Base-by-base conservation (phyloP, 352 stramenopile genomes). In the Globisporangium uncinulatum region DNA sequence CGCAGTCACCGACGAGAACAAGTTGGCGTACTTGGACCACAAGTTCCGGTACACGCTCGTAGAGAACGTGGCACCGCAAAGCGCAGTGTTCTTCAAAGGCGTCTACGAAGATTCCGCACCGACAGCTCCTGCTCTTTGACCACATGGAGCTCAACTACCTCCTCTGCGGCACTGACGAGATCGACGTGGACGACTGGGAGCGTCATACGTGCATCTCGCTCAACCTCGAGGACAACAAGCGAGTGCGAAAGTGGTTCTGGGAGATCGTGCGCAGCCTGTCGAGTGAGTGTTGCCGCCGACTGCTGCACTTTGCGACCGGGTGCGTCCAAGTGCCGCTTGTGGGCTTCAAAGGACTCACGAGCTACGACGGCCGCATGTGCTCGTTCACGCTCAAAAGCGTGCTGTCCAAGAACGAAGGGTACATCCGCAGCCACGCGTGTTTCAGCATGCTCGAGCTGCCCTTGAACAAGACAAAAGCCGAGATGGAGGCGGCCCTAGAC, bases 81-180 rank as follows among this genome's bases (percentile, higher is more conserved):
- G 95, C 13, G 65, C 61, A 29, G 61, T 76, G 29, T 88, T 98
- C 48, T 56, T 98, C 6, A 87, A 81, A 49, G 95, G 95, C 15
- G 89, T 98, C 54, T 97, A 97, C 62, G 91, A 98, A 56, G 83
- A 53, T 98, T 24, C 94, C 54, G 14, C 54, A 54, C 11, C 77
- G 96, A 29, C 78, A 98, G 47, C 65, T 99, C 29, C 88, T 96
- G 51, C 78, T 97, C 8, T 99, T 99, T 69, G 96, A 99, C 67
- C 95, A n/a, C n/a, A n/a, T n/a, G n/a, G 24, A 29, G 24, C 4
- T 29, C 24, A 4, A 29, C 24, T 29, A 29, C 24, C 2, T 29
- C 24, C 24, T 29, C 24, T 29, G 24, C 24, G 24, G 24, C 24
- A 4, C 24, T 1, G 24, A 29, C 24, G 24, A 29, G 24, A 29